Percentiles rank a stretch among this genome's conserved stretches.
These are phyloP conservation scores for Magnusiomyces ingens DNA, from an alignment of 1,139 yeast species.

Conservation along the genomic window DNA sequence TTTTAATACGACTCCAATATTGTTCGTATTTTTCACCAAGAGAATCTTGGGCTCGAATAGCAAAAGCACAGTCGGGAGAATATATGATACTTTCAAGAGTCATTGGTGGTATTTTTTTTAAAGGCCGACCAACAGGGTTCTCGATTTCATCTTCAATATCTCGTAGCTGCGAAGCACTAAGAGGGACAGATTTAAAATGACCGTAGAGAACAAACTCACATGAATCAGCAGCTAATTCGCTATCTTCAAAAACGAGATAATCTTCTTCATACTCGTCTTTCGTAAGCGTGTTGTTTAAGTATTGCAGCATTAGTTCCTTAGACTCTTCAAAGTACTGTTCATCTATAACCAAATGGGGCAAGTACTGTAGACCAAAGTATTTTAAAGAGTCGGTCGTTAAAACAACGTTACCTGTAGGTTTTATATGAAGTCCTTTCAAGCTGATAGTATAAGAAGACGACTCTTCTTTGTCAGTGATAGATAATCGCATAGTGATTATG, in stretches of 20 bases:
- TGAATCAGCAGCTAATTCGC: constrained; percentile 29
- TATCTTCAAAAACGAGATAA: constrained; percentile 21
- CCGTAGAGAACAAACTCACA: constrained; percentile 71
- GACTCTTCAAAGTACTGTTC: constrained; percentile 40
- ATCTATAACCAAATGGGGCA: constrained; percentile 45
- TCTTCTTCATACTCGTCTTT: constrained; percentile 24
- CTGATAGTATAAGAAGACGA: constrained; percentile 31
- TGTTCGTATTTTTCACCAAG: constrained; percentile 55
- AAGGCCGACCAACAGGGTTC: constrained; percentile 72
- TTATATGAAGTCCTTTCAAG: constrained; percentile 64
- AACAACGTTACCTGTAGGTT: constrained; percentile 60
- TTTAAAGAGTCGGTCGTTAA: constrained; percentile 64
- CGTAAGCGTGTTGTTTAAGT: constrained; percentile 37
- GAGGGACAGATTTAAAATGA: constrained; percentile 57
- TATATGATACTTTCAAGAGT: constrained; percentile 54
- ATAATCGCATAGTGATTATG: constrained; percentile 20
- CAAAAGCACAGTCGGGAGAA: constrained; percentile 84
- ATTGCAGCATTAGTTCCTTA: constrained; percentile 35
- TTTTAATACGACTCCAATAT: constrained; percentile 35
- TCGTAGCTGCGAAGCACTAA: constrained; percentile 46
- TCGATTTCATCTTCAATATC: constrained; percentile 64
- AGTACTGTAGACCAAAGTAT: constrained; percentile 54
- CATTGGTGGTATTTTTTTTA: constrained; percentile 51
- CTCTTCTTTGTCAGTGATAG: constrained; percentile 20
- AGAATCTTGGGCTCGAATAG: constrained; percentile 40